Evolutionary conservation across 805 yeast species (phyloP), one percentile per base, ranked within the genome.

Genomic region (Candida tibetensis): DNA sequence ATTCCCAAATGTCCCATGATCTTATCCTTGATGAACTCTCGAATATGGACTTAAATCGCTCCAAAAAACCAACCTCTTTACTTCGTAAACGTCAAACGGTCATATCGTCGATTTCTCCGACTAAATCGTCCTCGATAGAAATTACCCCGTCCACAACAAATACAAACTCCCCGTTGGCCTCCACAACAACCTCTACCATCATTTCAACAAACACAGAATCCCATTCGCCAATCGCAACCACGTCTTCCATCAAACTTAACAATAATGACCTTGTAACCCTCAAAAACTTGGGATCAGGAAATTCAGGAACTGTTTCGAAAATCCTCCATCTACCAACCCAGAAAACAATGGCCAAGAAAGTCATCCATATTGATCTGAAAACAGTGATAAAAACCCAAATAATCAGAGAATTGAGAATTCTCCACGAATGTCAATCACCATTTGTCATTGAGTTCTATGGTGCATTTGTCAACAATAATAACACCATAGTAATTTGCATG

Each of bases 391-490:
- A 85, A 51, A 78, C 85, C 35, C 97, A 90, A 59, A 85, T 93
- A 34, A 75, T 87, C 8, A 73, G 96, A 45, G 99, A 93, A 63
- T 71, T 93, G 37, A 79, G 89, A 43, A 90, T 93, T 16, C 77
- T 93, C 77, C 95, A 88, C 58, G 95, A 86, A 54, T 91, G 97
- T 55, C 82, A 77, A 55, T 81, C 78, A 39, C 87, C 87, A 3
- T 85, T 77, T 51, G 90, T 93, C 32, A 85, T 91, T 34, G 87
- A 85, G 32, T 93, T 90, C 58, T 91, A 82, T 60, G 98, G 98
- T 5, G 95, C 96, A 0, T 85, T 82, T 53, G 74, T 88, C 36
- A 76, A 76, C 39, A 62, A 55, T 36, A 63, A 68, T 44, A 77
- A 77, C 52, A 85, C 87, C 44, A 90, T 93, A 13, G 82, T 88